Percentiles rank a stretch among this genome's conserved stretches.
Conservation (phyloP, 768 basidiomycete species). For the Glaciozyma martinii region DNA sequence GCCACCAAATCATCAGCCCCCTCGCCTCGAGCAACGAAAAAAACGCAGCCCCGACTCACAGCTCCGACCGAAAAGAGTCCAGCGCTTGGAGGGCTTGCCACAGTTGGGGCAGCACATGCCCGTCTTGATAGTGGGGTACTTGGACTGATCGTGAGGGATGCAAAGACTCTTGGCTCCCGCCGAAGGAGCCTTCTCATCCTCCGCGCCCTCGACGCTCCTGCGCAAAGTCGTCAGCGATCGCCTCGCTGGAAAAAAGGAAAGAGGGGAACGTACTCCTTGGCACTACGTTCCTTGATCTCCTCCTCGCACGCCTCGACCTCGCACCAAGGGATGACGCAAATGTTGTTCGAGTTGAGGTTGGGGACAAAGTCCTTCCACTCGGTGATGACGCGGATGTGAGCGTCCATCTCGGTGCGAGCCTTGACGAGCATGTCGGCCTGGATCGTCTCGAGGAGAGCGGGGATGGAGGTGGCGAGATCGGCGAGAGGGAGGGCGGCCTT, state of each 20-base stretch:
- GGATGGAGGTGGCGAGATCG: conserved; percentile 49
- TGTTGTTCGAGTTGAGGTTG: conserved; percentile 74
- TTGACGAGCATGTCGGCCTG: conserved; percentile 77
- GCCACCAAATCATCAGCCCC: no score
- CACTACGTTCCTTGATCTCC: conserved; percentile 92
- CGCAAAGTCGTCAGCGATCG: background rate
- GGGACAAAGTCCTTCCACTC: conserved; percentile 92
- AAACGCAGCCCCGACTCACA: conserved; percentile 35
- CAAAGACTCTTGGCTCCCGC: conserved; percentile 94
- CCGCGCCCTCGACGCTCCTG: conserved; percentile 63
- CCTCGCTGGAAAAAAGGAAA: background rate
- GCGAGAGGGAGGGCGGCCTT: conserved; percentile 52
- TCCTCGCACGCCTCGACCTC: conserved; percentile 88
- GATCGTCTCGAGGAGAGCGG: conserved; percentile 67
- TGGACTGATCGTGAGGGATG: conserved; percentile 88
- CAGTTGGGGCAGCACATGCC: conserved; percentile 85
- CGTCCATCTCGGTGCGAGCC: conserved; percentile 65
- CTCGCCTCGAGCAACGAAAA: background rate
- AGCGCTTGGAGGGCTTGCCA: conserved; percentile 58
- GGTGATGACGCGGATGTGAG: conserved; percentile 60
- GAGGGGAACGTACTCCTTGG: conserved; percentile 55
- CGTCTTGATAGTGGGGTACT: conserved; percentile 66
- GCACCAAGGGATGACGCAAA: conserved; percentile 92
- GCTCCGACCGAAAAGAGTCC: conserved; percentile 85
- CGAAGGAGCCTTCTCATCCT: conserved; percentile 88